Evolutionary conservation across 306 rosid genomes (phyloP).

Genomic region (Vigna nakashimae): DNA sequence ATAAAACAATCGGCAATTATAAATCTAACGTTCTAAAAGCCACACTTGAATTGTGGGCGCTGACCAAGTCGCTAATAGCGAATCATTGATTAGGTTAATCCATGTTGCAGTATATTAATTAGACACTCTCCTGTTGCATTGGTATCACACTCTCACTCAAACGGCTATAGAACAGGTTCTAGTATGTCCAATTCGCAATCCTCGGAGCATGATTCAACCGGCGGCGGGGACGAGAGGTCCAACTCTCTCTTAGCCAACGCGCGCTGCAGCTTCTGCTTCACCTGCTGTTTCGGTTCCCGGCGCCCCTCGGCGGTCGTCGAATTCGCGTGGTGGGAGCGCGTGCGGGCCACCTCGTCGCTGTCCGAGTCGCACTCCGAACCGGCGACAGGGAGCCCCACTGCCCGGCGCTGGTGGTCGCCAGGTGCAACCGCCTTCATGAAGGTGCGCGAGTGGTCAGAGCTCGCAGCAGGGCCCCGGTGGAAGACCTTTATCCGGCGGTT

Average conservation of each 20-base stretch:
- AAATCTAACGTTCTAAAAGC: background rate
- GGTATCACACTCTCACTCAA: background rate
- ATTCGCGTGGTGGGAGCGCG: constrained; percentile 77
- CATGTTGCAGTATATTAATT: constrained; percentile 8
- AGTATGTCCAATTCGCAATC: background rate
- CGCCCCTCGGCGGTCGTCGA: constrained; percentile 42
- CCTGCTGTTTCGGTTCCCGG: constrained; percentile 64
- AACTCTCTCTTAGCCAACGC: constrained; percentile 48
- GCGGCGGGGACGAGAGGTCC: constrained; percentile 44
- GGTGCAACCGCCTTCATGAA: constrained; percentile 68
- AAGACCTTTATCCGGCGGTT: constrained; percentile 90
- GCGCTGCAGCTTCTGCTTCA: constrained; percentile 71
- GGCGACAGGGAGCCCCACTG: constrained; percentile 31
- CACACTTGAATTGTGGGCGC: background rate
- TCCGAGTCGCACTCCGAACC: constrained; percentile 42
- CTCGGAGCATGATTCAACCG: constrained; percentile 45
- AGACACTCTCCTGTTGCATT: background rate
- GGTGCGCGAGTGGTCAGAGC: constrained; percentile 89
- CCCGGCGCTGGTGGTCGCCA: constrained; percentile 63
- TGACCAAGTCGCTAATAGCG: background rate
- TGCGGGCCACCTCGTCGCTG: constrained; percentile 39
- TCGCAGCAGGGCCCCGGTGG: constrained; percentile 96
- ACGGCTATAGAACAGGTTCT: background rate
- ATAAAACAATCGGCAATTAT: background rate
- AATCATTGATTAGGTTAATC: no score